These are phyloP conservation scores for Dryas alaskensis DNA, from an alignment of 306 rosid genomes.

Conservation along the genomic window DNA sequence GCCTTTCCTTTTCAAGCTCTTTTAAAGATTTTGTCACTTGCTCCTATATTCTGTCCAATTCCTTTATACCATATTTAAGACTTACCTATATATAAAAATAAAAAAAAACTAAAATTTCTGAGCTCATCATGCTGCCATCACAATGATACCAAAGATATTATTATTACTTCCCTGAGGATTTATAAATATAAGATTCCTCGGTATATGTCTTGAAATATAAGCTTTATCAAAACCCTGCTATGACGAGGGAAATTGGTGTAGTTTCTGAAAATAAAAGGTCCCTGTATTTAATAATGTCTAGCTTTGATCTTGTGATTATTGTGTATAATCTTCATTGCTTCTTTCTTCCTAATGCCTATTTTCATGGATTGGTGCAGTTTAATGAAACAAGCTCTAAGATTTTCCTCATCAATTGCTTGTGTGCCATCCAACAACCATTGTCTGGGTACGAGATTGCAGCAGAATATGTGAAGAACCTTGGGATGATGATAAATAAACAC, in stretches of 20 bases:
- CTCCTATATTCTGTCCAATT: not conserved
- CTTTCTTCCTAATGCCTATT: conserved; percentile 16
- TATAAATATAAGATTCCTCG: not conserved
- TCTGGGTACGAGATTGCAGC: conserved; percentile 69
- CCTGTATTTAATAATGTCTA: conserved; percentile 1
- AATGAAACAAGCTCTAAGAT: conserved; percentile 86
- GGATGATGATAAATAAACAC: conserved; percentile 69
- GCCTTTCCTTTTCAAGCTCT: not conserved
- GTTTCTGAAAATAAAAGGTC: not conserved
- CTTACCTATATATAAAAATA: too few species aligned
- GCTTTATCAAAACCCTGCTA: not conserved
- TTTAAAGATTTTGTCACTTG: not conserved
- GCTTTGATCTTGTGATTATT: not conserved
- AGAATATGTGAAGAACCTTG: conserved; percentile 75
- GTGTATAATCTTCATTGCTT: not conserved
- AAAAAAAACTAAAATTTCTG: not conserved
- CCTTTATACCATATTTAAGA: too few species aligned
- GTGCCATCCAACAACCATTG: conserved; percentile 84
- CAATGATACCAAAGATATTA: not conserved
- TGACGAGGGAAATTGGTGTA: not conserved
- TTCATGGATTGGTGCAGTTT: conserved; percentile 52
- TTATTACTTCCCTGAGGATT: not conserved
- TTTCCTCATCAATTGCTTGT: conserved; percentile 85
- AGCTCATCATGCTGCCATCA: not conserved
- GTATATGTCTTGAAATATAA: not conserved